Base-by-base conservation (phyloP, 1,284 basidiomycete species). In the Naganishia albida region DNA sequence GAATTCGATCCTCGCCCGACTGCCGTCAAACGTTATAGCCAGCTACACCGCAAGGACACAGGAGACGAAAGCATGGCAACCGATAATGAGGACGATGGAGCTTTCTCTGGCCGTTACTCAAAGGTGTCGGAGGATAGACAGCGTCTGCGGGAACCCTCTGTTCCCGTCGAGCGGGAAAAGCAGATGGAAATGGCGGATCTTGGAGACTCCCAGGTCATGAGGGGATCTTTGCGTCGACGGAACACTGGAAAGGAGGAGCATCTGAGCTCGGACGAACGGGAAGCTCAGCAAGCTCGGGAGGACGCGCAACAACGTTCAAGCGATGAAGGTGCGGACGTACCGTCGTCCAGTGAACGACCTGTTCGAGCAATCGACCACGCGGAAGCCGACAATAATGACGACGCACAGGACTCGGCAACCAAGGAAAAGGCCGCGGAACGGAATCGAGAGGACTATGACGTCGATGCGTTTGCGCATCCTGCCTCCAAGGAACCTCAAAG, bases 401-500 rank as follows among this genome's bases (percentile, higher is more conserved):
- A 30, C 30, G 23, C 54, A 39, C 44, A 48, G 25, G 30, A 42
- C 8, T 40, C 48, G 13, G 46, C 53, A 16, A 40, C n/a, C 20
- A 57, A 57, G 26, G 34, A 48, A 10, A 42, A 23, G 30, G 53
- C 57, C 38, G 48, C 20, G 20, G 57, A 60, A 50, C 46, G 57
- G 8, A 50, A 49, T 51, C 48, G 64, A 40, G 57, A 57, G 30
- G 40, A 66, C 25, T 52, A 54, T 44, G 67, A 65, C 15, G 64
- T 62, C 7, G 68, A 74, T 34, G 78, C 81, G 0, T 95, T 93
- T 79, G 86, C 88, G 62, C 91, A 92, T 72, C 91, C 91, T 16
- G 90, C 89, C 12, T 82, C 86, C 13, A 86, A 87, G 59, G 83
- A 87, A 57, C 85, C 87, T 49, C 89, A 91, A 77, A 82, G 85